Evolutionary conservation across 1,284 basidiomycete species (phyloP).

Genomic region (Sanghuangporus baumii): DNA sequence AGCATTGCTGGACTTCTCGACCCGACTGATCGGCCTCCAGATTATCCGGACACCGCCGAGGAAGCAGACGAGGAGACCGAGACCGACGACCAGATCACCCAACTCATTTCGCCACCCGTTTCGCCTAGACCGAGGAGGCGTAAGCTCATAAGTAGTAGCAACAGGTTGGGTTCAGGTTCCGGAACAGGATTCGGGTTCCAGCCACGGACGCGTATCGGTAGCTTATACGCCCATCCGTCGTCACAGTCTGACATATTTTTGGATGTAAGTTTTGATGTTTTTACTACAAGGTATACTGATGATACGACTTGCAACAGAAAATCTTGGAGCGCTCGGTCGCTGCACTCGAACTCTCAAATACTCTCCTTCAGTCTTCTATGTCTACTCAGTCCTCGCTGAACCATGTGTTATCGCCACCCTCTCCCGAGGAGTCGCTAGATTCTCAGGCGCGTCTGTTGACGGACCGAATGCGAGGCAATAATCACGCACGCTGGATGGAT

Average conservation of each 20-base stretch:
- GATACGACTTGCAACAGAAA: constrained; percentile 48
- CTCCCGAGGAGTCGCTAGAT: constrained; percentile 38
- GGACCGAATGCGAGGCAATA: constrained; percentile 40
- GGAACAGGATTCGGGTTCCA: constrained; percentile 3
- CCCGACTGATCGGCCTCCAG: constrained; percentile 56
- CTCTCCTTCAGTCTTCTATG: constrained; percentile 65
- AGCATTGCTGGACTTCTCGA: constrained; percentile 26
- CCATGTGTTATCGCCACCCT: constrained; percentile 33
- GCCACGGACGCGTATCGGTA: constrained; percentile 10
- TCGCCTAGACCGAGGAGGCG: constrained; percentile 17
- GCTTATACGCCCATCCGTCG: constrained; percentile 22
- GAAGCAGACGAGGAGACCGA: constrained; percentile 73
- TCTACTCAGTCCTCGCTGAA: constrained; percentile 60
- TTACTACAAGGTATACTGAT: neutral
- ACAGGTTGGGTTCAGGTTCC: too few species aligned
- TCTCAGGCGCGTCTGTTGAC: constrained; percentile 44
- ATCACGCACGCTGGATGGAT: constrained; percentile 54
- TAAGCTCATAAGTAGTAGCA: constrained; percentile 19
- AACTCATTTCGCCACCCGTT: constrained; percentile 17
- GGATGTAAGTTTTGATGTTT: constrained; percentile 14
- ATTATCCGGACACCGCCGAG: constrained; percentile 69
- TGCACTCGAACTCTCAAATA: constrained; percentile 78
- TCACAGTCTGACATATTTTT: constrained; percentile 25
- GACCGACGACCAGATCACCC: constrained; percentile 36
- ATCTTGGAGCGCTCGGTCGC: constrained; percentile 73